Evolutionary conservation across 2,329 filamentous ascomycete genomes (phyloP).

Genomic region (Endocalyx cinctus): DNA sequence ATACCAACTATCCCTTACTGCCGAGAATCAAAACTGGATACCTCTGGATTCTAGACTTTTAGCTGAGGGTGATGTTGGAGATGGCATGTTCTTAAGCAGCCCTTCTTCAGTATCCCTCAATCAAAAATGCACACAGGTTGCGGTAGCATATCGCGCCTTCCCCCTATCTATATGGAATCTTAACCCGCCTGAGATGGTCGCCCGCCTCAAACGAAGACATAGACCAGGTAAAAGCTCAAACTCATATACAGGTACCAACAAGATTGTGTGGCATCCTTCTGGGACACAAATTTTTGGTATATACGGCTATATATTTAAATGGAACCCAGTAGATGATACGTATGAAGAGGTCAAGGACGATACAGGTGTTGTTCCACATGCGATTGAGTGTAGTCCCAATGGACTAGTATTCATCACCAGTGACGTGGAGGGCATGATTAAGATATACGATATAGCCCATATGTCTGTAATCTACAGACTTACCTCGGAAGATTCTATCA

Average conservation of each 20-base stretch:
- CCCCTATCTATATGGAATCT: conserved; percentile 15
- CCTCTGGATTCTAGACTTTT: no score
- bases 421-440: conserved; percentile 11
- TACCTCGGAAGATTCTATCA: conserved; percentile 10
- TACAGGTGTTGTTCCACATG: conserved; percentile 5
- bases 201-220: conserved; percentile 11
- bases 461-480: conserved; percentile 16
- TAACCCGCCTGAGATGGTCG: conserved; percentile 14
- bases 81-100: no score
- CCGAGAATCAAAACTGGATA: neutral
- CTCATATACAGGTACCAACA: conserved; percentile 5
- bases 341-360: conserved; percentile 14
- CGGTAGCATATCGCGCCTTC: conserved; percentile 11
- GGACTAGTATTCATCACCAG: conserved; percentile 14
- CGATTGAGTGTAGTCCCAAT: conserved; percentile 10
- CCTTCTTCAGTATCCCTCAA: conserved; percentile 12
- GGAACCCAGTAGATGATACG: conserved; percentile 14
- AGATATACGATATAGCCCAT: conserved; percentile 14
- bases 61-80: no score
- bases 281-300: conserved; percentile 16
- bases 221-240: conserved; percentile 5
- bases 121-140: conserved; percentile 13
- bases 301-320: conserved; percentile 21
- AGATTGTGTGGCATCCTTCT: conserved; percentile 17
- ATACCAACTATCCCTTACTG: conserved; percentile 2